Evolutionary conservation across 345 rosid genomes (phyloP).

Genomic region (Leavenworthia alabamica): DNA sequence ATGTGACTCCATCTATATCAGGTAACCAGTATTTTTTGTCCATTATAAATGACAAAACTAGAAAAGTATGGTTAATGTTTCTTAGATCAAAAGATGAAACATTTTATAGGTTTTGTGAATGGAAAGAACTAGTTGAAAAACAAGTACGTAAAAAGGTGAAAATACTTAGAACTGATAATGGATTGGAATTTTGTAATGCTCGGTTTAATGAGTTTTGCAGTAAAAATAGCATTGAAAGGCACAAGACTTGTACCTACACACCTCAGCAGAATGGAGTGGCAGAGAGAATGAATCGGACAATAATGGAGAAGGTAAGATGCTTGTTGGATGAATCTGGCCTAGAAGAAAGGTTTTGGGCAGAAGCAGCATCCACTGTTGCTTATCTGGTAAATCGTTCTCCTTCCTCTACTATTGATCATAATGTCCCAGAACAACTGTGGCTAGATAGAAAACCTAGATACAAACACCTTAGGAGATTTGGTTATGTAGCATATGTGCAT

Average conservation of each 20-base stretch:
- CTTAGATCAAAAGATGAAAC: too few relatives aligned
- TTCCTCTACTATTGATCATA: not conserved
- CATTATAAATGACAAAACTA: too few relatives aligned
- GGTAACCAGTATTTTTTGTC: not conserved
- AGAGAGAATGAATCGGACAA: not conserved
- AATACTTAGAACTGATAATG: too few relatives aligned
- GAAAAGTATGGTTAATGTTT: too few relatives aligned
- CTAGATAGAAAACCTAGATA: not conserved
- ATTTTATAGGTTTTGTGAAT: too few relatives aligned
- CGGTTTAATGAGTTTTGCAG: not conserved
- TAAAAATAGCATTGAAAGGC: not conserved
- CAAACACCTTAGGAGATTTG: not conserved
- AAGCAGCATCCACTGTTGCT: not conserved
- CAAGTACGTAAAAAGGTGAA: too few relatives aligned
- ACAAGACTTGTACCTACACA: not conserved
- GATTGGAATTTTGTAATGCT: too few relatives aligned
- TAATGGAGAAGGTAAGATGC: not conserved
- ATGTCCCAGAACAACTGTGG: not conserved
- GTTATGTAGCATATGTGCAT: too few relatives aligned
- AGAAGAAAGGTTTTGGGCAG: not conserved
- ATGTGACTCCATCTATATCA: not conserved
- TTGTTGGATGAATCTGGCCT: not conserved
- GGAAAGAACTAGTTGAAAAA: too few relatives aligned
- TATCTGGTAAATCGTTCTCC: not conserved
- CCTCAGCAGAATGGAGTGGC: not conserved